Conservation (phyloP, 768 basidiomycete species). For the Mycena amicta region DNA sequence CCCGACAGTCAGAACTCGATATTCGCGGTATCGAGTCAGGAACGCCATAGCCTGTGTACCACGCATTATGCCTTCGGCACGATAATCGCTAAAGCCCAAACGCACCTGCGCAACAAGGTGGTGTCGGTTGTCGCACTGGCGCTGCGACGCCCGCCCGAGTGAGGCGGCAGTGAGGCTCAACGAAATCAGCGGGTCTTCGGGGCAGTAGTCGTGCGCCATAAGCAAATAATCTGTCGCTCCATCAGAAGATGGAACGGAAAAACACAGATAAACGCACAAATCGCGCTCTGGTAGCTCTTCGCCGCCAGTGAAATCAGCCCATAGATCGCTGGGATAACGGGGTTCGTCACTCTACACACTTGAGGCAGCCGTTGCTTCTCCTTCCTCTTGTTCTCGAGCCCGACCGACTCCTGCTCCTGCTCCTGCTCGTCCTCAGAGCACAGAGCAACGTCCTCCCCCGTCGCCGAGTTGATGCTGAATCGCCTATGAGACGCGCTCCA, state of each 20-base stretch:
- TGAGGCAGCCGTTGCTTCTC: slow-evolving; percentile 26
- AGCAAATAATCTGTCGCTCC: slow-evolving; percentile 76
- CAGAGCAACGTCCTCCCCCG: slow-evolving; percentile 39
- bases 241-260: background rate
- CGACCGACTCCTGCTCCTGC: slow-evolving; percentile 27
- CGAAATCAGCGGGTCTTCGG: slow-evolving; percentile 83
- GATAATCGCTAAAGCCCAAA: slow-evolving; percentile 80
- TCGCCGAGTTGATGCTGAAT: slow-evolving; percentile 38
- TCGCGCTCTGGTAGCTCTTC: slow-evolving; percentile 87
- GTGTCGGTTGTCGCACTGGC: slow-evolving; percentile 93
- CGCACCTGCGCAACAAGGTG: slow-evolving; percentile 82
- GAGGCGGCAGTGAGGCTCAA: slow-evolving; percentile 83
- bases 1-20: slow-evolving; percentile 47
- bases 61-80: slow-evolving; percentile 44
- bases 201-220: slow-evolving; percentile 84
- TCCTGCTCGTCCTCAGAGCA: slow-evolving; percentile 40
- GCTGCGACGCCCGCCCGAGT: slow-evolving; percentile 87
- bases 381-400: slow-evolving; percentile 10
- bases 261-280: slow-evolving; percentile 61
- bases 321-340: slow-evolving; percentile 71
- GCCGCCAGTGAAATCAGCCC: slow-evolving; percentile 83
- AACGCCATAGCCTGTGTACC: too few relatives aligned
- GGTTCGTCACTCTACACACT: slow-evolving; percentile 71
- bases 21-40: slow-evolving; percentile 75
- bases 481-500: slow-evolving; percentile 67